Conservation (phyloP, 257 asterid species). For the Leonotis leonurus region DNA sequence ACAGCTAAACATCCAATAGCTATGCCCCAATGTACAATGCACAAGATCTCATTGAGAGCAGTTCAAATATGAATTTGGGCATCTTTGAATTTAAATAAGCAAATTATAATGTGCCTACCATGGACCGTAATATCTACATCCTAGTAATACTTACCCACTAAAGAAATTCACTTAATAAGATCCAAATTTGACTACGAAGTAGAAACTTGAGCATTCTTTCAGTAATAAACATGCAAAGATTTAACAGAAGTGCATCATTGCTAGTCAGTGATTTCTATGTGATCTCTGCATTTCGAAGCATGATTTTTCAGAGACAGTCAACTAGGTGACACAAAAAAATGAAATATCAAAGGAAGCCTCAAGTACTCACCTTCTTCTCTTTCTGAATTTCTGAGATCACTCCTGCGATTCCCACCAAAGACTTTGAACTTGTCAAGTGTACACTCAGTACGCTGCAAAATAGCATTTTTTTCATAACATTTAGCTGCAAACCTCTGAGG, state of each 20-base stretch:
- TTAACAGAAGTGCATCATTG: not conserved
- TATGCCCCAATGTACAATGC: not conserved
- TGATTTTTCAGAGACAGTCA: not conserved
- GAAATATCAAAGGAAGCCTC: slow-evolving; percentile 5
- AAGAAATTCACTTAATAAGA: not conserved
- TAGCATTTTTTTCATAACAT: slow-evolving; percentile 5
- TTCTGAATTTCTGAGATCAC: slow-evolving; percentile 89
- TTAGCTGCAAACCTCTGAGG: slow-evolving; percentile 3
- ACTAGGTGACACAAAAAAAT: slow-evolving; percentile 13
- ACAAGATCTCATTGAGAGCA: not conserved
- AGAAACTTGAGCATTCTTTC: not conserved
- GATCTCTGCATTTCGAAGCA: not conserved
- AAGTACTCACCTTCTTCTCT: slow-evolving; percentile 73
- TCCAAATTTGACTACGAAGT: not conserved
- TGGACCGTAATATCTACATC: not conserved
- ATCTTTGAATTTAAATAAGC: not conserved
- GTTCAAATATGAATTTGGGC: not conserved
- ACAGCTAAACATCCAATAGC: not conserved
- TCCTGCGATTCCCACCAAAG: slow-evolving; percentile 89
- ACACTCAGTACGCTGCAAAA: slow-evolving; percentile 78
- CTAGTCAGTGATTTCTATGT: not conserved
- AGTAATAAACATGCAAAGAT: not conserved
- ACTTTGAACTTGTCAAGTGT: slow-evolving; percentile 93
- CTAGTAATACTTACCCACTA: not conserved
- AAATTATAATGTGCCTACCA: not conserved